Conservation (phyloP, 345 rosid genomes). For the Balakata baccata region DNA sequence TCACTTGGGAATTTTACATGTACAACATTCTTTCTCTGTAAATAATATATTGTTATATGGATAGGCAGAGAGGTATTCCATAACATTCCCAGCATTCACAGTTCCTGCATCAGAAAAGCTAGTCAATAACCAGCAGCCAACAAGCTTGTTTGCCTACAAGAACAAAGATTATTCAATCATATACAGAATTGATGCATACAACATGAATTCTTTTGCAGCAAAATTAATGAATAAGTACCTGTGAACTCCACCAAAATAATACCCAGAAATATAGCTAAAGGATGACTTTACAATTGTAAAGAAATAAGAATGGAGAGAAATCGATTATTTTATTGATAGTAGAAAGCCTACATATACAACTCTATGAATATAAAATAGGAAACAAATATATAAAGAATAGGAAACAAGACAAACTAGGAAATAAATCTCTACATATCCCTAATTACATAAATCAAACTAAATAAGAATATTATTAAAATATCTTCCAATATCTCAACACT, state of each 20-base stretch:
- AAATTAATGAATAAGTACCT: constrained; percentile 44
- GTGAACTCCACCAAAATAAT: constrained; percentile 74
- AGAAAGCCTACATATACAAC: too few relatives aligned
- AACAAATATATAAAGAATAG: too few relatives aligned
- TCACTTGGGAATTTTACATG: constrained; percentile 81
- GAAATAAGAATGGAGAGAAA: too few relatives aligned
- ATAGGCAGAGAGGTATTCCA: constrained; percentile 61
- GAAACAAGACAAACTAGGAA: too few relatives aligned
- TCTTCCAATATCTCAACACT: too few relatives aligned
- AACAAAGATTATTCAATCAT: constrained; percentile 11
- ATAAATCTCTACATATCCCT: too few relatives aligned
- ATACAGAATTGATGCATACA: not conserved
- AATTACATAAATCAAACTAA: too few relatives aligned
- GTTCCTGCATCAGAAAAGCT: constrained; percentile 94
- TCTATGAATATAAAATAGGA: too few relatives aligned
- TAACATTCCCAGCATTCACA: constrained; percentile 62
- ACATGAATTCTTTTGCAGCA: constrained; percentile 10
- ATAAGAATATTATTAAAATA: too few relatives aligned
- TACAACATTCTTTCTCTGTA: constrained; percentile 71
- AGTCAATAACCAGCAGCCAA: constrained; percentile 63
- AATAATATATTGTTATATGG: constrained; percentile 75
- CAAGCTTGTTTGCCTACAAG: constrained; percentile 67
- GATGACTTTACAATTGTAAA: constrained; percentile 49
- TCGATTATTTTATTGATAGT: too few relatives aligned
- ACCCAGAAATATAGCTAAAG: constrained; percentile 79